Evolutionary conservation across 495 filamentous ascomycete genomes (phyloP).

Genomic region (Hyaloscypha finlandica): DNA sequence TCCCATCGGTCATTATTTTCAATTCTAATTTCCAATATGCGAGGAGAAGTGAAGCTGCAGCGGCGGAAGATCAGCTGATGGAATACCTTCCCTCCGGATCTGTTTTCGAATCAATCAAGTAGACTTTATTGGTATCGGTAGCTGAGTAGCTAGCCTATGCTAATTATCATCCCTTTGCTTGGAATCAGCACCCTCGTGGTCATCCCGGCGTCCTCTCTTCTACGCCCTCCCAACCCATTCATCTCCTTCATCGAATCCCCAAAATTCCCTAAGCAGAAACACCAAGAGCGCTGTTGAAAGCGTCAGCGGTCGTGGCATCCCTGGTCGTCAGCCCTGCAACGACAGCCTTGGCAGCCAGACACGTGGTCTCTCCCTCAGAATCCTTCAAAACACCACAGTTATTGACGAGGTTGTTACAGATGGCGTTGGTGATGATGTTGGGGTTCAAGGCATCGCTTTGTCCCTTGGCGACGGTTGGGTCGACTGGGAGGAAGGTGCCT

Average conservation of each 20-base stretch:
- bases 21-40: no score
- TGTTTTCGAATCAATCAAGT: not conserved
- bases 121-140: not conserved
- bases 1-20: no score
- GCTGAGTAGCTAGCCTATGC: not conserved
- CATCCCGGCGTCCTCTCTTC: not conserved
- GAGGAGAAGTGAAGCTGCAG: no score
- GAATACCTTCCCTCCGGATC: not conserved
- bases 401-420: slow-evolving; percentile 54
- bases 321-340: slow-evolving; percentile 32
- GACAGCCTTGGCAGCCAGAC: slow-evolving; percentile 39
- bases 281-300: not conserved
- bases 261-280: not conserved
- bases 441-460: slow-evolving; percentile 58
- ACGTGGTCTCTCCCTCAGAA: slow-evolving; percentile 41
- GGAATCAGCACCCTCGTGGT: not conserved
- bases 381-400: slow-evolving; percentile 41
- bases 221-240: not conserved
- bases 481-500: slow-evolving; percentile 54
- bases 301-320: slow-evolving; percentile 25
- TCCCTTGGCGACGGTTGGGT: slow-evolving; percentile 46
- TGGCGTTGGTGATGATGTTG: slow-evolving; percentile 66
- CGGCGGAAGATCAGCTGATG: no score
- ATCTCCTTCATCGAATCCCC: not conserved
- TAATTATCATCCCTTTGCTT: not conserved